Base-by-base conservation (phyloP, 768 basidiomycete species). In the Tricholoma terreum region DNA sequence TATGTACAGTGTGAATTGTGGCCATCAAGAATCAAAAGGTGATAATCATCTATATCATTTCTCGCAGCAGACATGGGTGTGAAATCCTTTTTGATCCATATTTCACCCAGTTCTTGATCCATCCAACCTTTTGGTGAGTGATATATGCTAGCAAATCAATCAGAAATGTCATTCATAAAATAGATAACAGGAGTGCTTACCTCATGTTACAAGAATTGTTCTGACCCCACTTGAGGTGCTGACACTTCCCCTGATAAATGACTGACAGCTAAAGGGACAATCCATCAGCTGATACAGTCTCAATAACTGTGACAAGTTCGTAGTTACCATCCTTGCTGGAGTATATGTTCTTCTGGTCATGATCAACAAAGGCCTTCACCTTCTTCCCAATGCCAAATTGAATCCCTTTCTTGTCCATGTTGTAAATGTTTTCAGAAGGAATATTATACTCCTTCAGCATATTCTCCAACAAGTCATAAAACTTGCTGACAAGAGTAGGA, bases 41-140 rank as follows among this genome's bases (percentile, higher is more conserved):
- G 65, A 15, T 67, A 71, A 0, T 62, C 61, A 40, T 46, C 56
- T 12, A 59, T 52, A 7, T 40, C 55, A 22, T 65, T 64, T 17
- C 45, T 50, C 40, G 50, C 61, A n/a, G 45, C 49, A 6, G 64
- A 70, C 12, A 45, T 33, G 4, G 69, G 71, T 1, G 72, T 62
- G 57, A 77, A 78, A 42, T 71, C 72, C n/a, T 65, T 51, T 52
- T 69, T 54, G 3, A 77, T 50, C 76, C 73, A 77, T 30, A 63
- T 45, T 0, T 51, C 14, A 15, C 73, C 72, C 8, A 75, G 61
- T 15, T 75, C 69, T 7, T 73, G 58, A 57, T 75, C 72, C 11
- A 72, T 77, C 77, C 77, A 78, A 8, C 77, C 75, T 45, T 74
- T 76, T 15, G 62, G 66, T 4, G 75, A 75, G 30, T 57, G 33